A percentile compares a stretch with the other conserved stretches of the same genome.
Conservation (phyloP, 345 rosid genomes). For the Isatis tinctoria region DNA sequence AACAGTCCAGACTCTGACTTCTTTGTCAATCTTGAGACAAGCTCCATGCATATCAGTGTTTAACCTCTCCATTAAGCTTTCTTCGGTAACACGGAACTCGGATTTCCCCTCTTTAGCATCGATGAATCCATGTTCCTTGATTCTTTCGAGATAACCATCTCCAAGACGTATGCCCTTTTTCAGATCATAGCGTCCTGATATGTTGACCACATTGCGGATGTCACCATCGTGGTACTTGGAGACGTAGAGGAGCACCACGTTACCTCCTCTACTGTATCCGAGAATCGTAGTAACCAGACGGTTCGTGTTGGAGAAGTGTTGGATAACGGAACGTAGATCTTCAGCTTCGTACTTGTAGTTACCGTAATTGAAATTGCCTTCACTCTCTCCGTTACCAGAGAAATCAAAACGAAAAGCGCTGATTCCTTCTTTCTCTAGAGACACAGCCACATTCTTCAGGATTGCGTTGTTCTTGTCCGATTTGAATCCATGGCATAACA, state of each 20-base stretch:
- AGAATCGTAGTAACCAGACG: not conserved
- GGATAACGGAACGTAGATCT: no score
- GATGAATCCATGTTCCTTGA: constrained; percentile 47
- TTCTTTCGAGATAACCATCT: constrained; percentile 41
- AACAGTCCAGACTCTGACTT: constrained; percentile 48
- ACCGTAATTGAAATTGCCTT: not conserved
- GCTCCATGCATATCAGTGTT: constrained; percentile 49
- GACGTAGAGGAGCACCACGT: constrained; percentile 4
- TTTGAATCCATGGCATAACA: constrained; percentile 73
- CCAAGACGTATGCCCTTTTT: constrained; percentile 60
- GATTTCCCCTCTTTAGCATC: constrained; percentile 41
- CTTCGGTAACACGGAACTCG: constrained; percentile 43
- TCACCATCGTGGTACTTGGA: not conserved
- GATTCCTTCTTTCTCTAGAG: no score
- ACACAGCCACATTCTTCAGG: not conserved
- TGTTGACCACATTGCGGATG: constrained; percentile 39
- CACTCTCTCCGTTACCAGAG: no score
- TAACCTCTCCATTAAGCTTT: constrained; percentile 61
- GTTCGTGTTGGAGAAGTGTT: no score
- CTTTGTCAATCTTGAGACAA: constrained; percentile 46
- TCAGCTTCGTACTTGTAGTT: no score
- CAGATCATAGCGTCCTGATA: constrained; percentile 62
- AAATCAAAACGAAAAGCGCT: no score
- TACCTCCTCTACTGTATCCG: constrained; percentile 36
- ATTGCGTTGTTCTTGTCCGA: constrained; percentile 39